A percentile compares a stretch with the other conserved stretches of the same genome.
Evolutionary conservation across 2,329 filamentous ascomycete genomes (phyloP).

Genomic region (Beauveria sp.): DNA sequence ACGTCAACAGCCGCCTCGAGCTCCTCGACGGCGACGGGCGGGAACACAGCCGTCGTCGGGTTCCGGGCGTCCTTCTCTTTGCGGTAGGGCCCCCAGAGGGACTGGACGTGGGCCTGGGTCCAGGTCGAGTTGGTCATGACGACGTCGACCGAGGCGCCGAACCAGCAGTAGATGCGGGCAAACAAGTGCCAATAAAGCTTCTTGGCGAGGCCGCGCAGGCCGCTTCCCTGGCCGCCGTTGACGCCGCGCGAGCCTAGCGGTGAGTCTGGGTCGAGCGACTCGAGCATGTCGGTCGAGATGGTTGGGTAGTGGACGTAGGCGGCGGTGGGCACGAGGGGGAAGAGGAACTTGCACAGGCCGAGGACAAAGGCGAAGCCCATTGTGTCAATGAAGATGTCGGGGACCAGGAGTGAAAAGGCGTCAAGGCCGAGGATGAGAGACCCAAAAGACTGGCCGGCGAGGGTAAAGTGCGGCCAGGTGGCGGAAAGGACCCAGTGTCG

Average conservation of each 20-base stretch:
- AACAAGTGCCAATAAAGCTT: conserved; percentile 81
- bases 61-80: conserved; percentile 35
- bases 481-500: conserved; percentile 78
- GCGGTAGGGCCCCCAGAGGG: conserved; percentile 64
- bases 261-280: conserved; percentile 61
- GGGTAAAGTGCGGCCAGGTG: conserved; percentile 86
- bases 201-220: conserved; percentile 64
- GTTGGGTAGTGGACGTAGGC: conserved; percentile 98
- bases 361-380: conserved; percentile 96
- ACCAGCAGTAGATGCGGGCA: conserved; percentile 70
- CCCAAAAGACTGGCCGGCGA: conserved; percentile 88
- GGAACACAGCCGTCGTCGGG: conserved; percentile 73
- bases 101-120: conserved; percentile 78
- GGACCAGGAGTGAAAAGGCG: conserved; percentile 83
- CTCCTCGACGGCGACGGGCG: conserved; percentile 84
- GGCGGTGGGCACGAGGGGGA: conserved; percentile 71
- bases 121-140: conserved; percentile 98
- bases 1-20: conserved; percentile 69
- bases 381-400: conserved; percentile 92
- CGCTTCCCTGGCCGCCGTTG: conserved; percentile 75
- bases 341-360: conserved; percentile 74
- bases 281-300: conserved; percentile 96
- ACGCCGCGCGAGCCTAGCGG: conserved; percentile 58
- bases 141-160: conserved; percentile 78
- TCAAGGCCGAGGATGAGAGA: conserved; percentile 85